Evolutionary conservation across 163 green algal species (phyloP), one percentile per base, ranked within the genome.

Genomic region (Scenedesmus sp.): DNA sequence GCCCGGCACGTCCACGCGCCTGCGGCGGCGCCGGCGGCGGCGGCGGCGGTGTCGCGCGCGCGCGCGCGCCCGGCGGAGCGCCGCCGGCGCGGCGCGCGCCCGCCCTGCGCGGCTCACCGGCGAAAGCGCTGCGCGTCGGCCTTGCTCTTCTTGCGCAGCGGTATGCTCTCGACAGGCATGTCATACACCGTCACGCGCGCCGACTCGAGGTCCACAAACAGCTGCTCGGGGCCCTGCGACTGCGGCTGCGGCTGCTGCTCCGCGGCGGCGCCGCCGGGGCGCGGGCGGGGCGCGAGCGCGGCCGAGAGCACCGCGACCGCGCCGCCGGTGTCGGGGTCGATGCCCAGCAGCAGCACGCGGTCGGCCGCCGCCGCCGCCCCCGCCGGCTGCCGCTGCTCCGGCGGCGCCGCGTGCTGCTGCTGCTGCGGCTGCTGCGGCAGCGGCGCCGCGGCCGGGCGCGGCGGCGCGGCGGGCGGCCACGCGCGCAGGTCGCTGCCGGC

Each of bases 261-360:
- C 74, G 47, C 47, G 31, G 42, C 22, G 60, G 51, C 29, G 73
- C 24, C 45, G 42, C 72, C 18, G 14, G 51, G 20, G 58, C 31
- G 36, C 28, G 62, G 10, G 33, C 39, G n/a, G 22, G 34, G 62
- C 18, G 39, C 36, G 28, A 73, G 13, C 7, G 26, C 24, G 47
- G 42, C 24, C 22, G 42, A 39, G 2, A 74, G 48, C 48, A 81
- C 73, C 31, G 57, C 60, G n/a, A 81, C 42, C 2, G 73, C 60
- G 22, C 73, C 73, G n/a, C 34, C 42, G 15, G 60, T 58, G 22
- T 81, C 73, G n/a, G 73, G 73, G 26, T 81, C 73, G 18, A 81
- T 70, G 22, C 73, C 73, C 17, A 81, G 22, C 2, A 81, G 60
- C 51, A 81, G 45, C 18, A 81, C 34, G 11, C 62, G 33, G n/a